Evolutionary conservation across 192 early-diverging fungal species (phyloP), one percentile per base, ranked within the genome.

Genomic region (Coemansia pectinata): DNA sequence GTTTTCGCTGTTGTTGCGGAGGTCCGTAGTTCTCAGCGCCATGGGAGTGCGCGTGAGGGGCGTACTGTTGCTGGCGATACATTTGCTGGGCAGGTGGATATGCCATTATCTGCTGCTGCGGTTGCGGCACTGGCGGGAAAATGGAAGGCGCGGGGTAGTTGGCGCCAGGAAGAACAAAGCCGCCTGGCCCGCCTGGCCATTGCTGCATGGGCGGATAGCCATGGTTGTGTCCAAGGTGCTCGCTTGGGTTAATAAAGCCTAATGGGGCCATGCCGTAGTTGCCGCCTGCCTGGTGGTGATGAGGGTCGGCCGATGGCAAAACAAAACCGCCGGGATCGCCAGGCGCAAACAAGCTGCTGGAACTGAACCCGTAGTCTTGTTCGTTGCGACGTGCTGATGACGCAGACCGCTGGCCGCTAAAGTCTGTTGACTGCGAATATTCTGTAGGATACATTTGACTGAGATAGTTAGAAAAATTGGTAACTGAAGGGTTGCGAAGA

Each of bases 261-360:
- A 73, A 53, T 25, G 78, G 78, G 4, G 65, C 31, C 6, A 36
- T 42, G 25, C 63, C 50, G 39, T 60, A 68, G 55, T 59, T n/a
- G 14, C 25, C 52, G 52, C 19, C 47, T 21, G 21, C 9, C 21
- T 29, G 21, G 3, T 53, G 52, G 52, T 53, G 52, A 6, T 53
- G 52, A 5, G 21, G 52, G 52, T 10, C 27, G 14, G 42, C 14
- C 40, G 11, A n/a, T 5, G 73, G 78, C 44, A 76, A 6, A 23
- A 81, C 66, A 50, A 81, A 81, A 0, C 78, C 73, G 2, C 78
- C 78, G 2, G 78, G 78, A 42, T 81, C 78, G 34, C 78, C 70
- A 2, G 73, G 70, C 70, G 72, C 63, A 40, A 75, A 75, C 63
- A 66, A 55, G 38, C 70, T 64, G 40, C 65, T 34, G 29, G 59